Base-by-base conservation (phyloP, 148 eudicot species). In the Cornus kousa region DNA sequence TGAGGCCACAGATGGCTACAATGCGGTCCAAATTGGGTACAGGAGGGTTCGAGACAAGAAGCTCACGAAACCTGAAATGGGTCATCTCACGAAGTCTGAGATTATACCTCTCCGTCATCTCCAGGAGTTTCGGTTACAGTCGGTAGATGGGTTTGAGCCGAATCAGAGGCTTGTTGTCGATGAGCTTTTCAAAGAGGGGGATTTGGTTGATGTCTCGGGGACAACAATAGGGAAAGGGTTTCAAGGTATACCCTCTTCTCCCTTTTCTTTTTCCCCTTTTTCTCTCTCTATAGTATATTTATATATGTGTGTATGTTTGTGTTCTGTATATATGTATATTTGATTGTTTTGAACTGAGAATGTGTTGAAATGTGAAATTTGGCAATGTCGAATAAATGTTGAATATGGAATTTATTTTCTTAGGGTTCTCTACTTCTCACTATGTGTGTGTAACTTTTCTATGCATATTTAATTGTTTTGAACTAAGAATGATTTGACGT, bases 211-310 rank as follows among this genome's bases (percentile, higher is more conserved):
- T 80, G 92, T 97, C n/a, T 83, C 95, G 31, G 99, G 97, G 0
- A 94, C 91, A 31, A 97, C 97, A 35, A 97, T 97, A 24, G 99
- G 99, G 8, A 97, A 97, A 77, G 99, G 99, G 70, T 92, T 94
- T 62, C 94, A 91, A 87, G 94, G 94, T 91, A 39, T 28, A 43
- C 48, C 48, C 48, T 43, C 10, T 43, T 43, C 9, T 35, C 37
- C 37, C 8, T 12, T 70, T 11, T 74, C 68, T 77, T 77, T 76
- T 46, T 62, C 46, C 60, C 1, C 16, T 37, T 72, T 43, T 19
- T 79, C 13, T 35, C 55, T 68, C 24, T 16, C 16, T 35, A 64
- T 6, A 11, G 2, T 43, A 0, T 43, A 43, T 43, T 0, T 4
- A 62, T 20, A 62, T 17, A 12, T 53, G 59, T 53, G 2, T 62